Evolutionary conservation across 2,329 filamentous ascomycete genomes (phyloP).

Genomic region (Rhinocladiella mackenziei): DNA sequence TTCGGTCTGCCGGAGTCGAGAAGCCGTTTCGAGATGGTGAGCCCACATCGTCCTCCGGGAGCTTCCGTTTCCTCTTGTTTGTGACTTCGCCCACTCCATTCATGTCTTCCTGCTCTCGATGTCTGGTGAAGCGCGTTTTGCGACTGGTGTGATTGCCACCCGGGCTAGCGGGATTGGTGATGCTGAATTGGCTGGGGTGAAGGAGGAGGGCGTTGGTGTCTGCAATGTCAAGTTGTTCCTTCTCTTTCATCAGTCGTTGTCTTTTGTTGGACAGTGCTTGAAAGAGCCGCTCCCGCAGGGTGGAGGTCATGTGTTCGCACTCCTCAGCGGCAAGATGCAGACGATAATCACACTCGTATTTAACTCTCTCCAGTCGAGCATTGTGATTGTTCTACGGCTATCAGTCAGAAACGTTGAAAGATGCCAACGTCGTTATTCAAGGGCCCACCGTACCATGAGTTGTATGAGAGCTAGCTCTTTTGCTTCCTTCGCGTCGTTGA

Average conservation of each 20-base stretch:
- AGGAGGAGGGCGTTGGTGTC: slow-evolving; percentile 63
- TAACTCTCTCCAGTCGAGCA: slow-evolving; percentile 52
- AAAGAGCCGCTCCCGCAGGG: slow-evolving; percentile 59
- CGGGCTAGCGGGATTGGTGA: slow-evolving; percentile 60
- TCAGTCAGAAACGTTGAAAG: slow-evolving; percentile 2
- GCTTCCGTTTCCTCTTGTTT: slow-evolving; percentile 58
- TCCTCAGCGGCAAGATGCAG: slow-evolving; percentile 61
- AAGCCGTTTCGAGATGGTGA: slow-evolving; percentile 53
- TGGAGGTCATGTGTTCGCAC: slow-evolving; percentile 55
- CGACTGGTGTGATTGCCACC: slow-evolving; percentile 58
- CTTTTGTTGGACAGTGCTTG: slow-evolving; percentile 56
- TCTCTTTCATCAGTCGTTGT: slow-evolving; percentile 57
- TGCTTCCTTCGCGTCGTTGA: slow-evolving; percentile 84
- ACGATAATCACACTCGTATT: slow-evolving; percentile 56
- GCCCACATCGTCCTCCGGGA: slow-evolving; percentile 55
- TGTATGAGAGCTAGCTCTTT: slow-evolving; percentile 78
- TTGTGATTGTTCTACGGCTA: slow-evolving; percentile 54
- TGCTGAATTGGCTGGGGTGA: slow-evolving; percentile 63
- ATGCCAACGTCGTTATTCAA: too few relatives aligned
- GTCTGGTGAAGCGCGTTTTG: slow-evolving; percentile 60
- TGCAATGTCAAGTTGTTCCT: slow-evolving; percentile 63
- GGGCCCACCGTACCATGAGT: slow-evolving; percentile 65
- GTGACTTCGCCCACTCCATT: slow-evolving; percentile 47
- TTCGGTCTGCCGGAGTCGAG: slow-evolving; percentile 50
- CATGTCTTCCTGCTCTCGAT: slow-evolving; percentile 52